Evolutionary conservation across 257 asterid genomes (phyloP).

Genomic region (Petunia secreta): DNA sequence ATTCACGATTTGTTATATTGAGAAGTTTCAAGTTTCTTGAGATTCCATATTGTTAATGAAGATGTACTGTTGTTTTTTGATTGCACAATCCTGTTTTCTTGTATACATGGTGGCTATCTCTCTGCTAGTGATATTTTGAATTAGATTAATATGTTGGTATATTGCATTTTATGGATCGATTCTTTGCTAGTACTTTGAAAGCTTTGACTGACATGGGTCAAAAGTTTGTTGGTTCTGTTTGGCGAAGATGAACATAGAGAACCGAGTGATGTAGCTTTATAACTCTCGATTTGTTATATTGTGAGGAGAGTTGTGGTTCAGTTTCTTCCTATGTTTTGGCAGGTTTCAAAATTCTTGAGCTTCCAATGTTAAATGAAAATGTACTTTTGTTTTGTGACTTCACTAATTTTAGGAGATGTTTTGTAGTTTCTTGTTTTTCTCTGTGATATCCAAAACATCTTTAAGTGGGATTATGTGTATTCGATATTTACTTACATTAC

Average conservation of each 20-base stretch:
- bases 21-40: not conserved
- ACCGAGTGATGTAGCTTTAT: not conserved
- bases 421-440: not conserved
- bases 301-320: not conserved
- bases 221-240: not conserved
- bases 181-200: not conserved
- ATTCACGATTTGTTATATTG: slow-evolving; percentile 9
- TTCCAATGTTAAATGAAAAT: not conserved
- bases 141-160: not conserved
- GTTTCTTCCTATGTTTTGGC: slow-evolving; percentile 9
- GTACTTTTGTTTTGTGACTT: not conserved
- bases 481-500: too few relatives aligned
- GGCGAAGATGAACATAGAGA: not conserved
- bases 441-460: not conserved
- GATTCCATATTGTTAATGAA: too few relatives aligned
- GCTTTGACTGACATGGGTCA: not conserved
- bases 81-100: slow-evolving; percentile 49
- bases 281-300: not conserved
- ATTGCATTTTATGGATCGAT: not conserved
- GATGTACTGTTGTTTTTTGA: too few relatives aligned
- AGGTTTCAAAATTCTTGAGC: not conserved
- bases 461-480: too few relatives aligned
- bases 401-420: not conserved
- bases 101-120: slow-evolving; percentile 69
- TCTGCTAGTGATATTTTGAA: slow-evolving; percentile 68